These are phyloP conservation scores for sweet orange (Citrus sinensis) DNA, from an alignment of 345 rosid genomes.

Conservation along the genomic window DVS_A1.0 CM039166.1:25762501-25763000, in stretches of 20 bases:
- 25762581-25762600: constrained; percentile 28
- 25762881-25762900: constrained; percentile 32
- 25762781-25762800: constrained; percentile 37
- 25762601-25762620: constrained; percentile 31
- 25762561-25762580: constrained; percentile 21
- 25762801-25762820: constrained; percentile 28
- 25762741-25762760: constrained; percentile 27
- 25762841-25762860: constrained; percentile 31
- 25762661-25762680: constrained; percentile 31
- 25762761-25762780: constrained; percentile 26
- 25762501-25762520: constrained; percentile 19
- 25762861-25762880: constrained; percentile 33
- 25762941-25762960: constrained; percentile 24
- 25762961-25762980: constrained; percentile 32
- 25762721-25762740: constrained; percentile 27
- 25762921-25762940: constrained; percentile 30
- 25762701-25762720: constrained; percentile 27
- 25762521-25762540: constrained; percentile 10
- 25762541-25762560: constrained; percentile 12
- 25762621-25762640: constrained; percentile 19
- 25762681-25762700: constrained; percentile 31
- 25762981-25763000: constrained; percentile 29
- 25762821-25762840: constrained; percentile 32
- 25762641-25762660: constrained; percentile 29
- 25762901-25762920: constrained; percentile 27